Conservation (phyloP, 305 asterid species). For the Coffea humblotiana region DNA sequence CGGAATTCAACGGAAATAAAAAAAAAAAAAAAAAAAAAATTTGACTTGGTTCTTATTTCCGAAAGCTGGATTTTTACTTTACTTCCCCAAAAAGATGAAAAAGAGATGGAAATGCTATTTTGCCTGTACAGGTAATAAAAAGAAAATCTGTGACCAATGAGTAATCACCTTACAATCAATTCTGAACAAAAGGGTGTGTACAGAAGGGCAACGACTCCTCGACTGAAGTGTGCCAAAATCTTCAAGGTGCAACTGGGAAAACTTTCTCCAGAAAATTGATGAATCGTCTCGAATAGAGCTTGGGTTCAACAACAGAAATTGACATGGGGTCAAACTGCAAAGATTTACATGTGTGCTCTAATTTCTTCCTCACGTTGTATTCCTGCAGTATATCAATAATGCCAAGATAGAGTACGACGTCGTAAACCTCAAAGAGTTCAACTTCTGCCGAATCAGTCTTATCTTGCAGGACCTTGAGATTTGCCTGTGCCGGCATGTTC, state of each 20-base stretch:
- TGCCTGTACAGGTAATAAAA: slow-evolving; percentile 3
- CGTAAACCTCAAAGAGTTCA: slow-evolving; percentile 92
- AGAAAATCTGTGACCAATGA: slow-evolving; percentile 2
- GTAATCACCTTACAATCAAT: slow-evolving; percentile 6
- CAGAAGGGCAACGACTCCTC: background rate
- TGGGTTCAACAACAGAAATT: slow-evolving; percentile 73
- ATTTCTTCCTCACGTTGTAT: slow-evolving; percentile 73
- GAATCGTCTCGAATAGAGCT: slow-evolving; percentile 72
- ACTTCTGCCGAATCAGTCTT: slow-evolving; percentile 55
- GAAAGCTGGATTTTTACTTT: background rate
- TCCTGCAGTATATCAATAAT: slow-evolving; percentile 86
- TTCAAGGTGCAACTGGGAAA: slow-evolving; percentile 57
- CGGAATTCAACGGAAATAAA: background rate
- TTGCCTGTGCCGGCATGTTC: slow-evolving; percentile 98
- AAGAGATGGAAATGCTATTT: background rate
- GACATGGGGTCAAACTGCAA: slow-evolving; percentile 67
- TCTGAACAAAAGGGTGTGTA: background rate
- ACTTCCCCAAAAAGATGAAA: background rate
- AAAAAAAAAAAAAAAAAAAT: background rate
- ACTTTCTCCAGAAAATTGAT: slow-evolving; percentile 62
- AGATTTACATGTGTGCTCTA: slow-evolving; percentile 73
- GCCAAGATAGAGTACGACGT: slow-evolving; percentile 90
- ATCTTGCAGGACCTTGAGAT: slow-evolving; percentile 58
- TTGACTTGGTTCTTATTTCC: background rate
- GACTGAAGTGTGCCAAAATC: background rate